Evolutionary conservation across 1,284 basidiomycete genomes (phyloP).

Genomic region (Sporisorium iseilematis-ciliati): DNA sequence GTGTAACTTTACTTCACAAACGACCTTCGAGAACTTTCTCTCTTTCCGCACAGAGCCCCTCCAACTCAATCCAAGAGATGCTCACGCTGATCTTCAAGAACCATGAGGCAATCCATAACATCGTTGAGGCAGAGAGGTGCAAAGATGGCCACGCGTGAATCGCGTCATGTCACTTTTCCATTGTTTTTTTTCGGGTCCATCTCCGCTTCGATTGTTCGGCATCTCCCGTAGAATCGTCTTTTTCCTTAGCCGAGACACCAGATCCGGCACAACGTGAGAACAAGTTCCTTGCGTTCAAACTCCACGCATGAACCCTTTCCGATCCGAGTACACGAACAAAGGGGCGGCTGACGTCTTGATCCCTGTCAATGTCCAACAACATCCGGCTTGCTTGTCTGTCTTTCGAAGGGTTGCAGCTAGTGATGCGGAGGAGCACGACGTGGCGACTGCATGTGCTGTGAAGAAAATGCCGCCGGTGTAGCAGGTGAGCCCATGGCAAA

Average conservation of each 20-base stretch:
- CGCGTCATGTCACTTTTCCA: conserved; percentile 23
- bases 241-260: conserved; percentile 4
- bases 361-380: too few species aligned
- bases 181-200: conserved; percentile 2
- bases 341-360: too few species aligned
- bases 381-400: too few species aligned
- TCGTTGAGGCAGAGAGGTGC: too few species aligned
- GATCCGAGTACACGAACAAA: too few species aligned
- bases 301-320: too few species aligned
- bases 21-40: conserved; percentile 2
- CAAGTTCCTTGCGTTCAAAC: background rate
- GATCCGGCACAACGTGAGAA: background rate
- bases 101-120: background rate
- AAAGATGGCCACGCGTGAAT: conserved; percentile 11
- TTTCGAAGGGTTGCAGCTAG: background rate
- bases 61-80: background rate
- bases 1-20: too few species aligned
- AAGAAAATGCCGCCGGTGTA: background rate
- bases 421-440: conserved; percentile 17
- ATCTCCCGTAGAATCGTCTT: background rate
- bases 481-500: conserved; percentile 35
- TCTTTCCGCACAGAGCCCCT: background rate
- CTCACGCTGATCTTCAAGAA: background rate
- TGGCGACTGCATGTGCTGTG: conserved; percentile 18
- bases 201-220: conserved; percentile 2